Evolutionary conservation across 345 rosid species (phyloP), one percentile per base, ranked within the genome.

Genomic region (Populus euphratica): DNA sequence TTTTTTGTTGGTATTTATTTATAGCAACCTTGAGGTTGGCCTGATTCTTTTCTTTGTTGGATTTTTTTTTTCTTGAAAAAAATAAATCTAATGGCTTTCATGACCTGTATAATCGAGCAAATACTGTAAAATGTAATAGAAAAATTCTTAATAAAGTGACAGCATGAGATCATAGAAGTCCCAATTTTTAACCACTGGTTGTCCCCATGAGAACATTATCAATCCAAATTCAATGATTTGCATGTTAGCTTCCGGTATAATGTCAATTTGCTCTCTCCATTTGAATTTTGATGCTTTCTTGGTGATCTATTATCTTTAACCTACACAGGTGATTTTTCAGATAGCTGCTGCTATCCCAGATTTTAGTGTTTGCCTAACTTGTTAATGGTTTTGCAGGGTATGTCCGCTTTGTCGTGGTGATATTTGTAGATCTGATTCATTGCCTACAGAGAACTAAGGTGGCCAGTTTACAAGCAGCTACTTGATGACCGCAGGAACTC

Each of bases 361-460:
- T 41, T 41, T 41, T 41, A 41, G 44, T 41, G 44, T 41, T 70
- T 41, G 49, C 9, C 72, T 75, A 50, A 77, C 65, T 64, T 41
- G 76, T 12, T 61, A 6, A 27, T 81, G 81, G 70, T 65, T 41
- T 65, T 69, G 78, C 91, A 96, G 99, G 89, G 98, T 96, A 52
- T 96, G 99, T 77, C 99, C 97, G 31, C 90, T 96, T 62, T 96
- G 99, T 81, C 96, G 98, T 0, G 98, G 98, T 23, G 94, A 96
- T 84, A 88, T 96, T 43, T 96, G 99, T 86, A 87, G 85, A 79
- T 82, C 89, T 14, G 92, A 85, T 76, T 64, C 83, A 44, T 79
- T 84, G 76, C 70, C 85, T 35, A 78, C 75, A 13, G 90, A 81
- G 61, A 81, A 80, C 73, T 91, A 83, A 86, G 59, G 18, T 21